Percentiles rank a stretch among this genome's conserved stretches.
These are phyloP conservation scores for Sechiopsis laciniata DNA, from an alignment of 306 rosid species.

Conservation along the genomic window DNA sequence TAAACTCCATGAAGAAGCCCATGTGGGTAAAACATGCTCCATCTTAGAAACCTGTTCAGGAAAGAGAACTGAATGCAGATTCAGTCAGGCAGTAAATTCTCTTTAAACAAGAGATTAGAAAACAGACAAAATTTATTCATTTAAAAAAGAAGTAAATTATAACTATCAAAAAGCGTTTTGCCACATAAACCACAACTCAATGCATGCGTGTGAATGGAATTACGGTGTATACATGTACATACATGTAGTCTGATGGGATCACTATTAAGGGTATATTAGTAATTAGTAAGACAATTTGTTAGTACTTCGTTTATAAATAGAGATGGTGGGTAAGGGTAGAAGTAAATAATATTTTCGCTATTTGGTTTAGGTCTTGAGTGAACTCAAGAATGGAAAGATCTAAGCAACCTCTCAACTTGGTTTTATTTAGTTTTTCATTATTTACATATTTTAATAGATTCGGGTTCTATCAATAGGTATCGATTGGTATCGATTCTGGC, in stretches of 20 bases:
- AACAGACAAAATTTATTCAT: background rate
- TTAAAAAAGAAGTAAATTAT: background rate
- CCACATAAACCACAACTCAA: background rate
- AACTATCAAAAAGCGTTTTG: background rate
- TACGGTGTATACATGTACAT: background rate
- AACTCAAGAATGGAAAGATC: no score
- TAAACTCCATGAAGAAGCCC: constrained; percentile 47
- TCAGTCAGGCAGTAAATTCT: constrained; percentile 41
- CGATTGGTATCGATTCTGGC: no score
- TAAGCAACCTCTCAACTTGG: no score
- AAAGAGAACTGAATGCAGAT: constrained; percentile 68
- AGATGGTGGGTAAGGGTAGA: no score
- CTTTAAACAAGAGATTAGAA: constrained; percentile 16
- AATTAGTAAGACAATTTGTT: no score
- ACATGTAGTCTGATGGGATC: background rate
- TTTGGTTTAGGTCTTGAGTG: no score
- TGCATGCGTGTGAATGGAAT: background rate
- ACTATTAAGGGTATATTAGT: no score
- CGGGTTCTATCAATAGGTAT: no score
- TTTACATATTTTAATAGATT: no score
- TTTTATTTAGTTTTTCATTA: no score
- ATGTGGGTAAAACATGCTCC: constrained; percentile 69
- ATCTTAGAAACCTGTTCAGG: constrained; percentile 70
- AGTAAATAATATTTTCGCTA: no score
- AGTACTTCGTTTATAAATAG: no score